Evolutionary conservation across 371 early-diverging fungal species (phyloP).

Genomic region (Haplosporangium sp.): DNA sequence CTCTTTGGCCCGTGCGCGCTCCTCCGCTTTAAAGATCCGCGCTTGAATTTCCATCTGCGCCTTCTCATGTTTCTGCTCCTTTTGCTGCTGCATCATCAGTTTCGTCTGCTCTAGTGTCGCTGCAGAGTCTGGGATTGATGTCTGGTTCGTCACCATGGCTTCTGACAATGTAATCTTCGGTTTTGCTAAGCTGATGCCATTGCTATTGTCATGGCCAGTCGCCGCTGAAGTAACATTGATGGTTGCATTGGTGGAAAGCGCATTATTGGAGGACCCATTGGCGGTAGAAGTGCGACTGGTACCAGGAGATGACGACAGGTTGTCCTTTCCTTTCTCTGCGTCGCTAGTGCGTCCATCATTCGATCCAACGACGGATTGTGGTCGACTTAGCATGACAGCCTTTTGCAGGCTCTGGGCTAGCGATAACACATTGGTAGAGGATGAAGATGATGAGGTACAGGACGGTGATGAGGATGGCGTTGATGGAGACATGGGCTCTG

Average conservation of each 20-base stretch:
- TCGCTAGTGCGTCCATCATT: background rate
- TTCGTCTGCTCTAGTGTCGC: conserved; percentile 22
- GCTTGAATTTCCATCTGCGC: conserved; percentile 4
- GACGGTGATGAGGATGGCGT: background rate
- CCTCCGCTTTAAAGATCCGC: conserved; percentile 13
- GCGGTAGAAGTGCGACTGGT: no score
- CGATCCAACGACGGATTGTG: conserved; percentile 2
- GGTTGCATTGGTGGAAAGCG: no score
- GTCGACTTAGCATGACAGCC: conserved; percentile 18
- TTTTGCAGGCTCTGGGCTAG: conserved; percentile 37
- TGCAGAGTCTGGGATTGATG: conserved; percentile 31
- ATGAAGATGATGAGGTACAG: conserved; percentile 1
- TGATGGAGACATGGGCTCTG: conserved; percentile 1
- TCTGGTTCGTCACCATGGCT: conserved; percentile 29
- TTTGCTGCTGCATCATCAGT: background rate
- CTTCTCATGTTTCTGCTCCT: background rate
- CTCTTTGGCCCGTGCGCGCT: conserved; percentile 1
- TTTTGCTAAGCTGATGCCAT: background rate
- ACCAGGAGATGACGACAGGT: no score
- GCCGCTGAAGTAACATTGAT: no score
- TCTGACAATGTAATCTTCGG: conserved; percentile 24
- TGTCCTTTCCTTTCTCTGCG: no score
- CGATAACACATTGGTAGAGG: conserved; percentile 15
- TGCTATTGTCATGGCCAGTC: background rate
- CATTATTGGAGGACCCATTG: no score